Evolutionary conservation across 2,329 filamentous ascomycete genomes (phyloP).

Genomic region (Pyrenochaeta sp.): DNA sequence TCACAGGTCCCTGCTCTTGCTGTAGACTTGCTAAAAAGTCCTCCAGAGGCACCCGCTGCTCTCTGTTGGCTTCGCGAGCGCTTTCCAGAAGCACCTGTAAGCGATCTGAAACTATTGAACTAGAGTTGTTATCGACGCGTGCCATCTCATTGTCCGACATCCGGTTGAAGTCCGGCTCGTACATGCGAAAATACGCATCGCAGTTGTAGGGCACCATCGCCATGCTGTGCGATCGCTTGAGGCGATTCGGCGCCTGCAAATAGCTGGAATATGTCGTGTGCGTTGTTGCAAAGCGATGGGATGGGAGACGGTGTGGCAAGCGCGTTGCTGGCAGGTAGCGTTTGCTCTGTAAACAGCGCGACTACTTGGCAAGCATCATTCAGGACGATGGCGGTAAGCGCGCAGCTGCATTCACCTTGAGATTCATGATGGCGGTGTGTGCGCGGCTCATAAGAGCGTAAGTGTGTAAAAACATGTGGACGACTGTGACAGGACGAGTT

Average conservation of each 20-base stretch:
- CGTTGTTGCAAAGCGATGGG: neutral
- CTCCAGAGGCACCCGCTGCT: conserved; percentile 1
- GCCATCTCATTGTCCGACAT: neutral
- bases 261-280: neutral
- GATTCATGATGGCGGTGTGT: neutral
- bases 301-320: neutral
- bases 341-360: neutral
- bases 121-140: neutral
- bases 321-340: neutral
- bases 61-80: neutral
- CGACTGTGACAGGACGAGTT: neutral
- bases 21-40: conserved; percentile 4
- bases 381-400: neutral
- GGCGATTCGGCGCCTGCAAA: neutral
- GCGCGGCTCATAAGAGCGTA: neutral
- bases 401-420: neutral
- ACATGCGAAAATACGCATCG: neutral
- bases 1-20: neutral
- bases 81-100: neutral
- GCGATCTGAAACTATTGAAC: neutral
- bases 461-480: neutral
- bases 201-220: neutral
- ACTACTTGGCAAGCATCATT: neutral
- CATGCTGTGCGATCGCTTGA: neutral
- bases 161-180: neutral